Base-by-base conservation (phyloP, 164 flowering plant species). In the Echeveria elegans region DNA sequence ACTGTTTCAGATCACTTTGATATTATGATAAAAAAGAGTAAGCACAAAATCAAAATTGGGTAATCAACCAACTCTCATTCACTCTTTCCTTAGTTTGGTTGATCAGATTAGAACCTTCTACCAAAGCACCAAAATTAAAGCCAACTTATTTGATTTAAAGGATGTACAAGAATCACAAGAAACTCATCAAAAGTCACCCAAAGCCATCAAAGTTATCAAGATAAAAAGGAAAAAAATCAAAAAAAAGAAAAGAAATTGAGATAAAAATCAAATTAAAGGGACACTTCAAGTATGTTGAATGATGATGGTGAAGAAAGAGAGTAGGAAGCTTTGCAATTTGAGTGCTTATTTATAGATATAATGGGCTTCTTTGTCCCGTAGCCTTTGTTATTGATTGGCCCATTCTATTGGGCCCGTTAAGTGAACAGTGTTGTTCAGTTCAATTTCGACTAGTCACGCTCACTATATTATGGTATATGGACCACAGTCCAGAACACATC, bases 71-170 rank as follows among this genome's bases (percentile, higher is more conserved):
- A 56, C 32, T 56, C 61, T 56, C 23, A 56, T 7, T 14, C 32
- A 26, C 28, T 26, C 32, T 56, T 56, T 56, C 61, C 61, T 28
- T 56, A 56, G 61, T 56, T 56, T 56, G 23, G 61, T 56, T 56
- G 61, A 56, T 56, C 61, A 56, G 14, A 56, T 32, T 26, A 28
- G 32, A 26, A 28, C 30, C 61, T 56, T 56, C 61, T 56, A 26
- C 32, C 61, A 28, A 56, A 28, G 61, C 61, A n/a, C n/a, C n/a
- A 26, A 53, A 53, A 11, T 12, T 10, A 28, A 53, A 11, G 7
- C 61, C 28, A 18, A 9, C 19, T 56, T 28, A 28, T 56, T 56
- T 56, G 61, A 56, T 28, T 56, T 56, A 56, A 56, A 56, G 61
- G 32, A 12, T 12, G 0, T 15, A 43, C 37, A 56, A 56, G 28